These are phyloP conservation scores for Heterobasidion irregulare DNA, from an alignment of 1,284 basidiomycete genomes.

Conservation along the genomic window DNA sequence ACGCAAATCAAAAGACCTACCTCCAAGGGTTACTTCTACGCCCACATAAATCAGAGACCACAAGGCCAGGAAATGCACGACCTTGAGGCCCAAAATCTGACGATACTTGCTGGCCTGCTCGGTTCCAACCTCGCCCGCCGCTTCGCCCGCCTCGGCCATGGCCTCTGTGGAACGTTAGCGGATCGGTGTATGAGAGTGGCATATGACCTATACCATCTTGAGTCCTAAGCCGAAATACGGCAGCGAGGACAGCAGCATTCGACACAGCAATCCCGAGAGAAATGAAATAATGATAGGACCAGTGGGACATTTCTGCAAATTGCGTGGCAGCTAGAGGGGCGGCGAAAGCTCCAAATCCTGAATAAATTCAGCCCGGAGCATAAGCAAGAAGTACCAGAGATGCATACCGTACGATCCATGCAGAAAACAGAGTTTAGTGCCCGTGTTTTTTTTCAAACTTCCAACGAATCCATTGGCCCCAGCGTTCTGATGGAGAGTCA, in stretches of 20 bases:
- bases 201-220: conserved; percentile 33
- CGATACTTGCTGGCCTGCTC: conserved; percentile 37
- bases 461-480: conserved; percentile 47
- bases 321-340: conserved; percentile 64
- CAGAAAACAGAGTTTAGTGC: conserved; percentile 49
- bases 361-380: neutral
- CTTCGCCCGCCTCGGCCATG: conserved; percentile 29
- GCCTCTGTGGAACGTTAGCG: conserved; percentile 12
- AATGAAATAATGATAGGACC: conserved; percentile 56
- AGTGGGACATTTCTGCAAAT: conserved; percentile 42
- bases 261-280: conserved; percentile 46
- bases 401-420: conserved; percentile 35
- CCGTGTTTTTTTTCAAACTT: conserved; percentile 29
- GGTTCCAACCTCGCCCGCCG: conserved; percentile 23
- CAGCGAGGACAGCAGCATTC: conserved; percentile 34
- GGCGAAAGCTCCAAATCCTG: conserved; percentile 61
- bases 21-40: conserved; percentile 58
- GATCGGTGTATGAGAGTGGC: neutral
- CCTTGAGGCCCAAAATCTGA: conserved; percentile 44
- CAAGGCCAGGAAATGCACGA: conserved; percentile 50
- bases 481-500: conserved; percentile 28
- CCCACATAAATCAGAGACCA: conserved; percentile 65
- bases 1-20: conserved; percentile 19
- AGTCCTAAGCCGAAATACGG: conserved; percentile 42
- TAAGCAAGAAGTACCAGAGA: neutral